Base-by-base conservation (phyloP, 2,329 filamentous ascomycete genomes). In the Calonectria fujianensis region DNA sequence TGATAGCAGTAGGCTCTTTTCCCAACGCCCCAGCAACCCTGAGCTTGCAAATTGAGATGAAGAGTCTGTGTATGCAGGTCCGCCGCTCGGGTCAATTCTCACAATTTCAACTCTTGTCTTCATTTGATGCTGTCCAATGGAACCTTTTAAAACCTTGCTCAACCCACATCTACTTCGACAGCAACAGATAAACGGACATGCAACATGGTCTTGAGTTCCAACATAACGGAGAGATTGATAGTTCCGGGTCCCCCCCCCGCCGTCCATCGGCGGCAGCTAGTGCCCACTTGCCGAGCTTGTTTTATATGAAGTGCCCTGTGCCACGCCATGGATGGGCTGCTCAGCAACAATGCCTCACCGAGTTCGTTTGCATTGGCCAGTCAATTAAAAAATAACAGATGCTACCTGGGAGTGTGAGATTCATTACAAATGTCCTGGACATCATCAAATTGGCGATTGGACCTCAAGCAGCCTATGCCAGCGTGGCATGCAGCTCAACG, bases 121-220 rank as follows among this genome's bases (percentile, higher is more conserved):
- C 67, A n/a, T 50, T 37, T 32, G 35, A 39, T 57, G 50, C 67
- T 27, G 16, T 57, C 48, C 37, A 16, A 50, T 29, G 67, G 70
- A 41, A 59, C 39, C 52, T 69, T 37, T 69, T 66, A 20, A 51
- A 29, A 29, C 51, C 51, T 29, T 69, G 39, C 27, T 63, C 66
- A 69, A 61, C 50, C 51, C 51, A 67, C 59, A 37, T 48, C 63
- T 27, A 70, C 63, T 29, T 63, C 52, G 29, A 73, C 63, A 64
- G 74, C 68, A 75, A 18, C 74, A 73, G 35, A 65, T 75, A 79
- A 69, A 76, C 75, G 59, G 31, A 39, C 57, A 72, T 75, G 67
- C 51, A 75, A 71, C 70, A 64, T 70, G 29, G 70, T 69, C 59
- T 70, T 32, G 67, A 70, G 32, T 52, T 67, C 35, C 35, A 68